Evolutionary conservation across 805 yeast genomes (phyloP).

Genomic region (Cyberlindnera sargentensis): DNA sequence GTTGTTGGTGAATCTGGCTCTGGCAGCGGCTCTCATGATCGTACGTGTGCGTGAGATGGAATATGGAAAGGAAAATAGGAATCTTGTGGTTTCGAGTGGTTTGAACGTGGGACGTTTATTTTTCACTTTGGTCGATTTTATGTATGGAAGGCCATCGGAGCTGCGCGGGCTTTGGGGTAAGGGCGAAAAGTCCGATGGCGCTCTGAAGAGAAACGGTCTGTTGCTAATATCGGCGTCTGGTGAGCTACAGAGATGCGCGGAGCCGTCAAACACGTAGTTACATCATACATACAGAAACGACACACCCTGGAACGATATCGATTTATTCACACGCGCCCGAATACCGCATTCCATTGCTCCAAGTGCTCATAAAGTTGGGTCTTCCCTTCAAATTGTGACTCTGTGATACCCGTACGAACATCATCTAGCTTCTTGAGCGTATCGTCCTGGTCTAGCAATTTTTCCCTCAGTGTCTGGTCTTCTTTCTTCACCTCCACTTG

Average conservation of each 20-base stretch:
- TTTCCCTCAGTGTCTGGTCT: slow-evolving; percentile 4
- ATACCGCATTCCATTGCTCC: slow-evolving; percentile 28
- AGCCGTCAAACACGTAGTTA: too few relatives aligned
- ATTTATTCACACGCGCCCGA: slow-evolving; percentile 8
- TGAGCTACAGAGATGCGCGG: too few relatives aligned
- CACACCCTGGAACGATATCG: too few relatives aligned
- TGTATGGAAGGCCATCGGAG: neutral
- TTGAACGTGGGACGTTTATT: too few relatives aligned
- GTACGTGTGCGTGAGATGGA: neutral
- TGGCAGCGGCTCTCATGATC: slow-evolving; percentile 44
- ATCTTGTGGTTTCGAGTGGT: neutral
- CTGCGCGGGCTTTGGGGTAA: neutral
- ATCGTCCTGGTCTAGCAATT: slow-evolving; percentile 26
- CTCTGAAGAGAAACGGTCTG: too few relatives aligned
- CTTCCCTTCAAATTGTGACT: slow-evolving; percentile 20
- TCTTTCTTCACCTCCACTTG: slow-evolving; percentile 31
- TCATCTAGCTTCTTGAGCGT: slow-evolving; percentile 25
- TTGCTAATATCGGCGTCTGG: too few relatives aligned
- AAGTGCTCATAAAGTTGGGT: slow-evolving; percentile 22
- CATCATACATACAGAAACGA: too few relatives aligned
- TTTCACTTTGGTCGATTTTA: too few relatives aligned
- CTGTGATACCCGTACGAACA: slow-evolving; percentile 24
- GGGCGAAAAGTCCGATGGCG: neutral
- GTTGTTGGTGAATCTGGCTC: slow-evolving; percentile 45
- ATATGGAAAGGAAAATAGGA: neutral